Evolutionary conservation across 331 rosid genomes (phyloP), one percentile per base, ranked within the genome.

Genomic region (Quercus phellos): DNA sequence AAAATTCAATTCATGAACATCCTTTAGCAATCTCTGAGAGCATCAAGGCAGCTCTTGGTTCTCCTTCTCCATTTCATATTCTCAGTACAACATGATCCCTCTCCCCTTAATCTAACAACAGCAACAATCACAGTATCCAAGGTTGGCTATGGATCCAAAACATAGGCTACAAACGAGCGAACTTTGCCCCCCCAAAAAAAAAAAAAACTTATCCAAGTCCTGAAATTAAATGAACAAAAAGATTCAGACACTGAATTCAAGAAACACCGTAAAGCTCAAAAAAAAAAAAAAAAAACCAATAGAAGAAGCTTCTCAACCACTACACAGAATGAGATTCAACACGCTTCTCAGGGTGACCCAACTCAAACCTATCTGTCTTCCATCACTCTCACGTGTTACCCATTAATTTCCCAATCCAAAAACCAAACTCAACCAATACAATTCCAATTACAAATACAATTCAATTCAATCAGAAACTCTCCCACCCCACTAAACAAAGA

Each of bases 11-110:
- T 46, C 76, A 70, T 70, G 81, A 63, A 78, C 51, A 80, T 68
- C 85, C 85, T 85, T 77, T 80, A 81, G 77, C 86, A 77, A 80
- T 72, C 79, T 77, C 83, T 67, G 66, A 81, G 29, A 46, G 35
- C 32, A 78, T 70, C 22, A 74, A 83, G 78, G 79, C 73, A 78
- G 84, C 64, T 68, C 76, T 73, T 61, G 80, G 74, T 69, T 61
- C 76, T 74, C 85, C 74, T 69, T 68, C 76, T 74, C 85, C 74
- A 79, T 67, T 35, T 55, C 55, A 64, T 63, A 14, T 59, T 73
- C 72, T 16, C 42, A 26, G 74, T 42, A 61, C 74, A 71, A 74
- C 66, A 82, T 60, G 72, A 26, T 67, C 42, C 78, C 74, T 70
- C 80, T 73, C 32, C 61, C 1, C 70, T 35, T 19, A 14, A 22